A percentile compares a stretch with the other conserved stretches of the same genome.
These are phyloP conservation scores for Inga leiocalycina DNA, from an alignment of 306 rosid species.

Conservation along the genomic window DNA sequence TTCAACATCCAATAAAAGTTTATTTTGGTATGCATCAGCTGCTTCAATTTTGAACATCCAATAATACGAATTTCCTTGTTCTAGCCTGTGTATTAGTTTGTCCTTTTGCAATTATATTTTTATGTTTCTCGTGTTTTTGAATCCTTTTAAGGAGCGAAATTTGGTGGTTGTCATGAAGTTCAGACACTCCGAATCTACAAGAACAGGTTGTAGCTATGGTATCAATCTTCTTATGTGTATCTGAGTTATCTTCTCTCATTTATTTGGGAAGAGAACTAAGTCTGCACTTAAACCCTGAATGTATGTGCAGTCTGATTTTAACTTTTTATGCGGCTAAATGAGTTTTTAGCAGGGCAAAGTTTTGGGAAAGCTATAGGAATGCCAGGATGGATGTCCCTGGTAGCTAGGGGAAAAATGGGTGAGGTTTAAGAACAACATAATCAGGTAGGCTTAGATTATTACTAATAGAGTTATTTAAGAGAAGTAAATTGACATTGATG, in stretches of 20 bases:
- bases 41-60: constrained; percentile 21
- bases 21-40: constrained; percentile 73
- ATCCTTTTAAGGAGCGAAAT: constrained; percentile 73
- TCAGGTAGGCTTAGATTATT: constrained; percentile 2
- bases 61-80: background rate
- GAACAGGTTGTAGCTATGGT: constrained; percentile 63
- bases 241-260: constrained; percentile 19
- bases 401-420: background rate
- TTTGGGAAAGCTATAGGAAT: background rate
- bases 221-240: too few species aligned
- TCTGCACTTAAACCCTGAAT: background rate
- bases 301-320: background rate
- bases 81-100: background rate
- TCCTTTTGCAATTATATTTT: constrained; percentile 23
- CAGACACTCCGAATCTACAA: constrained; percentile 73
- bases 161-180: constrained; percentile 79
- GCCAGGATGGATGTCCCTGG: background rate
- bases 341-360: background rate
- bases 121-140: constrained; percentile 32
- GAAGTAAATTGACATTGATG: background rate
- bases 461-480: background rate
- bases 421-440: background rate
- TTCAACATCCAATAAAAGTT: constrained; percentile 93
- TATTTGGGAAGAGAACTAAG: background rate
- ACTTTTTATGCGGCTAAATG: background rate